Evolutionary conservation across 192 early-diverging fungal species (phyloP), one percentile per base, ranked within the genome.

Genomic region (Spizellomyces sp.): DNA sequence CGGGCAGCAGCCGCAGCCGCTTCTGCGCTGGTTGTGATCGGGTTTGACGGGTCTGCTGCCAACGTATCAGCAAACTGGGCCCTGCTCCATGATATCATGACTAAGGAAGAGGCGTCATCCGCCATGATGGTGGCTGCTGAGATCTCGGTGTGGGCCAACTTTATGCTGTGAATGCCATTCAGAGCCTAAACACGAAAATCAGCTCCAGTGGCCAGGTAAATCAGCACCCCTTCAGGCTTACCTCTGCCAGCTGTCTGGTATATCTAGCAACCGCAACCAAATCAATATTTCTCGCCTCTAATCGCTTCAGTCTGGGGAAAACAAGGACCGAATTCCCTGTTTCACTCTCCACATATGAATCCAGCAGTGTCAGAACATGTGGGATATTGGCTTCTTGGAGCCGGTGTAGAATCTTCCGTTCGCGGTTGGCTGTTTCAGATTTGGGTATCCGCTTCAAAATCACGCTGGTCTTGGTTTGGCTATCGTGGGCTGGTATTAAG

Each of bases 81-180:
- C 9, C 91, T 76, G 15, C 89, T 88, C 79, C 90, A 91, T 68
- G 90, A 90, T 21, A 91, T 92, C 46, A 92, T 74, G 52, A 89
- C 81, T 12, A 91, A 74, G 48, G 80, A 44, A 8, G 21, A 36
- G 10, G 64, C 10, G 14, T 62, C 54, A 9, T 48, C 52, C 22
- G 48, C 52, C 64, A 65, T 56, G 2, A 73, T n/a, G 45, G 45
- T 59, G 14, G 87, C 80, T 4, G 85, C 82, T 48, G 86, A 87
- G 42, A 93, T 82, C 74, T 90, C 89, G 61, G 89, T 68, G 70
- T 93, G 91, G 44, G 83, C 84, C 62, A 91, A 86, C 52, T 85
- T 81, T 41, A 83, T 77, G 46, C 61, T 69, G 65, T 93, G 91
- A 43, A 91, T 67, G 27, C 82, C 86, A 10, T 71, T 72, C n/a